Conservation (phyloP, 768 basidiomycete genomes). For the Tephrocybe sp. region DNA sequence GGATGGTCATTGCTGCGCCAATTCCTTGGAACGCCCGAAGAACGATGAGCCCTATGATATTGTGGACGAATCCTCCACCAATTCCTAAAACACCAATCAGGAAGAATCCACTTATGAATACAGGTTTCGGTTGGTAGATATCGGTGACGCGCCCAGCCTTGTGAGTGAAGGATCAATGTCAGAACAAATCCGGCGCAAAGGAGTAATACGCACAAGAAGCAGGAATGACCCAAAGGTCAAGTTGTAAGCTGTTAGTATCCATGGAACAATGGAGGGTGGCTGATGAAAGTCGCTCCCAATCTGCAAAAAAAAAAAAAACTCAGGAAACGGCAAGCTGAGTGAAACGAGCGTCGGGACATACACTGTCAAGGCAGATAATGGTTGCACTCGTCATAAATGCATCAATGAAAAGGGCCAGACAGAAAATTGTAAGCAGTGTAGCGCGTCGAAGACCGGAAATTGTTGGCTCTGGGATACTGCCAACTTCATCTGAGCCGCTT, state of each 20-base stretch:
- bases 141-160: constrained; percentile 39
- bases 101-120: constrained; percentile 40
- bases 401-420: constrained; percentile 42
- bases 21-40: constrained; percentile 51
- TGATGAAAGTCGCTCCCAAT: constrained; percentile 1
- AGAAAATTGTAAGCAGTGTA: constrained; percentile 34
- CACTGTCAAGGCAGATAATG: constrained; percentile 1
- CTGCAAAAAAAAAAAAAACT: constrained; percentile 33
- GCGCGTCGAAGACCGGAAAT: not conserved
- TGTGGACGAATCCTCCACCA: constrained; percentile 42
- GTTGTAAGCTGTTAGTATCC: constrained; percentile 42
- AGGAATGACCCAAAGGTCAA: constrained; percentile 41
- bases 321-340: constrained; percentile 29
- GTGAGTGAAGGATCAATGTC: not conserved
- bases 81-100: constrained; percentile 42
- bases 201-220: constrained; percentile 28
- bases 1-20: constrained; percentile 48
- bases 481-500: not conserved
- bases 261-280: constrained; percentile 30
- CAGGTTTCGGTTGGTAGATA: constrained; percentile 37
- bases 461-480: not conserved
- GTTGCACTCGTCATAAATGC: constrained; percentile 26
- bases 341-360: not conserved
- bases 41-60: constrained; percentile 46
- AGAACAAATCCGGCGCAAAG: not conserved